phyloP scores from a whole-genome alignment of 352 stramenopile species.

The Saprolegnia diclina region DNA sequence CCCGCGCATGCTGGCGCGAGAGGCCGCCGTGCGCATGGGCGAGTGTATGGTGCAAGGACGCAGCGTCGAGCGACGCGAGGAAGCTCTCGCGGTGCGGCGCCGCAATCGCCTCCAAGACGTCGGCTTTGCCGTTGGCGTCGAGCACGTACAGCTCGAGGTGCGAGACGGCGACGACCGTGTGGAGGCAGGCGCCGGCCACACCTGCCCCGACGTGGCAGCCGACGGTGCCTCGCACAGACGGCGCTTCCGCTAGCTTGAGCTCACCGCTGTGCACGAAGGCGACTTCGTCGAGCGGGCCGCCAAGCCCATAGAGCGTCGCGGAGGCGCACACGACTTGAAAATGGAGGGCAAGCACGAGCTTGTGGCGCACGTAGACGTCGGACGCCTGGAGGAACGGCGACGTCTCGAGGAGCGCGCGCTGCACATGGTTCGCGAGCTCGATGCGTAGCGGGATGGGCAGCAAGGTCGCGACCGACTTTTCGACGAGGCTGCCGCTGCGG shows the following conservation, averaged over 20 bases:
- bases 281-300: slow-evolving; percentile 17
- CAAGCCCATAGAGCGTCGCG: not conserved
- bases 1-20: not conserved
- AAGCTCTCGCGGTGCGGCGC: not conserved
- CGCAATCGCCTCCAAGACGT: slow-evolving; percentile 5
- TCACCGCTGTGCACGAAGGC: slow-evolving; percentile 14
- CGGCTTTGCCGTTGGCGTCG: slow-evolving; percentile 6
- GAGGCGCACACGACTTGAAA: slow-evolving; percentile 22
- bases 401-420: slow-evolving; percentile 5
- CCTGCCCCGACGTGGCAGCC: slow-evolving; percentile 20
- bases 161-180: slow-evolving; percentile 10
- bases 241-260: slow-evolving; percentile 2
- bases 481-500: slow-evolving; percentile 23
- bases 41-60: slow-evolving; percentile 14
- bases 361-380: slow-evolving; percentile 7
- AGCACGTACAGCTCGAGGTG: slow-evolving; percentile 26
- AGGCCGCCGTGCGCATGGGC: too few relatives aligned
- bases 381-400: not conserved
- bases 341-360: slow-evolving; percentile 6
- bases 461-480: slow-evolving; percentile 3
- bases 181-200: slow-evolving; percentile 1
- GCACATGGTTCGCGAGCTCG: slow-evolving; percentile 13
- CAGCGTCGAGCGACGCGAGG: slow-evolving; percentile 2
- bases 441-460: slow-evolving; percentile 21
- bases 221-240: not conserved